Base-by-base conservation (phyloP, 768 basidiomycete genomes). In the Postia placenta region DNA sequence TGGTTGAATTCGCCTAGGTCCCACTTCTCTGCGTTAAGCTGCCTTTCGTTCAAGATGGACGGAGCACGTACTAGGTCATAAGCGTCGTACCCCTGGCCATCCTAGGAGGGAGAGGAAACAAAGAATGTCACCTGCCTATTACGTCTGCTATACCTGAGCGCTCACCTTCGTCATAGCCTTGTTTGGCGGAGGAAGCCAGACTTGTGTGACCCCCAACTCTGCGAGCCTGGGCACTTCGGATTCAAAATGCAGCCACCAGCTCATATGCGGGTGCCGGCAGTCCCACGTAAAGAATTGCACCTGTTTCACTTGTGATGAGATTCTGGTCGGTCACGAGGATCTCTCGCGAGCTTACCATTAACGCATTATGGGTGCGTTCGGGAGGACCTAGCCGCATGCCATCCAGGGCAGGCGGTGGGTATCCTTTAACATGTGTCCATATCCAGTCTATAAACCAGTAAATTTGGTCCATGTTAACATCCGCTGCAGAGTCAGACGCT, bases 271-370 rank as follows among this genome's bases (percentile, higher is more conserved):
- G 56, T 78, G 74, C 23, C 67, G 64, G 25, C 78, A 67, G 45
- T 91, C 81, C 90, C 90, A 92, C 12, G 87, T 89, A 58, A 90
- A 92, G 66, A 89, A 92, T 64, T 92, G 89, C 24, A 91, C 65
- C 89, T 79, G 47, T 24, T n/a, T n/a, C 52, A 25, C 23, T 0
- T 19, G 26, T 9, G 5, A 37, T 50, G 17, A 49, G 35, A 39
- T 9, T 36, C 15, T 2, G 26, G n/a, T 15, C 25, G 38, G 22
- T 7, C 27, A 14, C 19, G 22, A 38, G 2, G 12, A n/a, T 11
- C n/a, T 36, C 6, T 43, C 15, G 24, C 28, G 11, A 30, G 46
- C 74, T 53, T 61, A 87, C 87, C 86, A 89, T 87, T 20, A 85
- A 63, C 19, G 83, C 74, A 62, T 87, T 88, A 25, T 71, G 63